A percentile compares a stretch with the other conserved stretches of the same genome.
phyloP scores from a whole-genome alignment of 352 stramenopile genomes.

The Globisporangium paroecandrum region DNA sequence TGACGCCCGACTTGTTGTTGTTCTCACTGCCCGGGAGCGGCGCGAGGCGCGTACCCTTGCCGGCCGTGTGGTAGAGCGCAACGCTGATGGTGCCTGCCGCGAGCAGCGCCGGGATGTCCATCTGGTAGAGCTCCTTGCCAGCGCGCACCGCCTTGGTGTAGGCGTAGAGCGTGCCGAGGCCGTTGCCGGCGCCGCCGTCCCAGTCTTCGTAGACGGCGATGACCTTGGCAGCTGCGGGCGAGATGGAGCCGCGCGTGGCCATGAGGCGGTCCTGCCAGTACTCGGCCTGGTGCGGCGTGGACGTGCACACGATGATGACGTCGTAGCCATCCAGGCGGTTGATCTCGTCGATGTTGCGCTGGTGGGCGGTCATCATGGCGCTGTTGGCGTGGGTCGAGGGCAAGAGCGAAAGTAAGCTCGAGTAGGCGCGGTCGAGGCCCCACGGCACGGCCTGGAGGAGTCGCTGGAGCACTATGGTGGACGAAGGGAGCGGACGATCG shows the following conservation, averaged over 20 bases:
- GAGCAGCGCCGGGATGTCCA: slow-evolving; percentile 86
- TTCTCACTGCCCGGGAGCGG: slow-evolving; percentile 96
- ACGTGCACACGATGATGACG: slow-evolving; percentile 97
- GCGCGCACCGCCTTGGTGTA: slow-evolving; percentile 92
- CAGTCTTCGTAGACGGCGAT: slow-evolving; percentile 97
- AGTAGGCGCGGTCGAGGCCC: slow-evolving; percentile 17
- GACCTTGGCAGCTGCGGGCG: slow-evolving; percentile 87
- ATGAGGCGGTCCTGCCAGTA: slow-evolving; percentile 97
- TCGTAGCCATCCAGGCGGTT: slow-evolving; percentile 91
- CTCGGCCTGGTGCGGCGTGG: slow-evolving; percentile 92
- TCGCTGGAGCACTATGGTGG: slow-evolving; percentile 19
- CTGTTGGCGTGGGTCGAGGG: neutral
- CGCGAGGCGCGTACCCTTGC: slow-evolving; percentile 96
- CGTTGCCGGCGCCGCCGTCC: slow-evolving; percentile 95
- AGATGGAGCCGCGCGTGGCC: slow-evolving; percentile 76
- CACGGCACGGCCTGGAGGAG: slow-evolving; percentile 6
- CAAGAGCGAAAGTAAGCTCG: slow-evolving; percentile 14
- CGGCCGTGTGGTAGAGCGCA: slow-evolving; percentile 96
- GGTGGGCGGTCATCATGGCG: slow-evolving; percentile 33
- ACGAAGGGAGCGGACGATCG: neutral
- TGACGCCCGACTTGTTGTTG: slow-evolving; percentile 99
- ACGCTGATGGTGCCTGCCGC: slow-evolving; percentile 80
- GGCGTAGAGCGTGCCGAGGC: slow-evolving; percentile 94
- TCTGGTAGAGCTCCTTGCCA: slow-evolving; percentile 81
- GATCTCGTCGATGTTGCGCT: slow-evolving; percentile 86